phyloP scores from a whole-genome alignment of 192 early-diverging fungal genomes.

The Phlyctochytrium arcticum region DNA sequence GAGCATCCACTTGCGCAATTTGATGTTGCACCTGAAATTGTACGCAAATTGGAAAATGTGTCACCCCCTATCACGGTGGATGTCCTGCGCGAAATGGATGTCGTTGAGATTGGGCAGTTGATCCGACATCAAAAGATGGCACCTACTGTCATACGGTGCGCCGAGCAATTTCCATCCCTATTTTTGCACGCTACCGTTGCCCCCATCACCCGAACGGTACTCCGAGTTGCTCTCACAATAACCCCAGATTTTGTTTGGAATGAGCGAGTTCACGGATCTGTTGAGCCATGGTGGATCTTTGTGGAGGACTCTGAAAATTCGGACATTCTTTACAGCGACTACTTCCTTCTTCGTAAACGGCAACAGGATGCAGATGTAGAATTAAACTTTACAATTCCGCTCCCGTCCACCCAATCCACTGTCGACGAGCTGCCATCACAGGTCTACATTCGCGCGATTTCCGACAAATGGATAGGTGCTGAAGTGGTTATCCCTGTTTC shows the following conservation, averaged over 20 bases:
- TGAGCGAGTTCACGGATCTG: slow-evolving; percentile 84
- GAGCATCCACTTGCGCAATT: slow-evolving; percentile 88
- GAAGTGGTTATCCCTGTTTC: slow-evolving; percentile 83
- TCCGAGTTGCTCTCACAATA: slow-evolving; percentile 76
- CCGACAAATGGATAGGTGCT: slow-evolving; percentile 93
- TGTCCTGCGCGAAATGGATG: slow-evolving; percentile 78
- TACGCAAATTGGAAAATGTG: slow-evolving; percentile 68
- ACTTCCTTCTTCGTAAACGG: slow-evolving; percentile 73
- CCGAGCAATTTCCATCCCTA: slow-evolving; percentile 82
- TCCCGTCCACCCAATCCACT: slow-evolving; percentile 52
- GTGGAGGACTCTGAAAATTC: slow-evolving; percentile 86
- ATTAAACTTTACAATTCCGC: slow-evolving; percentile 78
- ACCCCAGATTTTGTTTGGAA: slow-evolving; percentile 91
- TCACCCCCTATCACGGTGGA: slow-evolving; percentile 49
- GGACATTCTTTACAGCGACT: slow-evolving; percentile 91
- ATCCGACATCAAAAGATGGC: slow-evolving; percentile 81
- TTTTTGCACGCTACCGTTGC: slow-evolving; percentile 75
- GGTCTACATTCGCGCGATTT: slow-evolving; percentile 87
- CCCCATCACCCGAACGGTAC: slow-evolving; percentile 91
- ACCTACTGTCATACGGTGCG: slow-evolving; percentile 61
- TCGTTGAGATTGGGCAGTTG: slow-evolving; percentile 80
- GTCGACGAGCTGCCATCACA: slow-evolving; percentile 83
- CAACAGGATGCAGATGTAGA: slow-evolving; percentile 53
- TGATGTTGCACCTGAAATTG: slow-evolving; percentile 66
- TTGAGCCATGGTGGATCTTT: slow-evolving; percentile 96